phyloP scores from a whole-genome alignment of 139 green algal species.

The Gonium pectorale region DNA sequence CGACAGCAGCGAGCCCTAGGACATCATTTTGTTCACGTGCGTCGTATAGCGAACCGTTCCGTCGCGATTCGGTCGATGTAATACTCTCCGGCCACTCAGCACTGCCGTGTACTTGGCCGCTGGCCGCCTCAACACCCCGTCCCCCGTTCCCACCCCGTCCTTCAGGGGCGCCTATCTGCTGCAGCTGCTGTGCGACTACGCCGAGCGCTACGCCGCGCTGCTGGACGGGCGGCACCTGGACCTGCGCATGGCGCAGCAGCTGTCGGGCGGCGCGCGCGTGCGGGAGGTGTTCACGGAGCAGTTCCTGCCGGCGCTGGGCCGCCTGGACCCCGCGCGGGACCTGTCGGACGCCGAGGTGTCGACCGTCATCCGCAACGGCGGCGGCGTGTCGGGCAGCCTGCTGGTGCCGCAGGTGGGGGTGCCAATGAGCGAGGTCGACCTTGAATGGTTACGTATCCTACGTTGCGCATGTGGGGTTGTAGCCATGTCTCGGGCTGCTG shows the following conservation, averaged over 20 bases:
- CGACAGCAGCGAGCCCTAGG: no score
- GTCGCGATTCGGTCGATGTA: no score
- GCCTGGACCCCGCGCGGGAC: constrained; percentile 71
- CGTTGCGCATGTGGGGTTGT: no score
- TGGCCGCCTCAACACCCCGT: no score
- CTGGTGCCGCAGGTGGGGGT: constrained; percentile 39
- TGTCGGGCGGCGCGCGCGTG: constrained; percentile 21
- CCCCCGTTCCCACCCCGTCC: neutral
- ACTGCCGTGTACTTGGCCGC: no score
- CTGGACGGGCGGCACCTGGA: constrained; percentile 83
- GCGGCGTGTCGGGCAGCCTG: constrained; percentile 77
- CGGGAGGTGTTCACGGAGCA: constrained; percentile 47
- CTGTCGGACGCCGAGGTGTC: constrained; percentile 90
- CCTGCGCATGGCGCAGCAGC: constrained; percentile 43
- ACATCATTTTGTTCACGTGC: no score
- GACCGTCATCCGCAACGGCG: constrained; percentile 95
- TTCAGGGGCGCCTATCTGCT: constrained; percentile 77
- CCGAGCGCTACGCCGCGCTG: constrained; percentile 80
- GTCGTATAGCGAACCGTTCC: no score
- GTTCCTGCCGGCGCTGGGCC: constrained; percentile 11
- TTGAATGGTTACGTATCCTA: no score
- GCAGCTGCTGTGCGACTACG: constrained; percentile 88
- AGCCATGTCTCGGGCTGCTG: no score
- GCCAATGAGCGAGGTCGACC: no score
- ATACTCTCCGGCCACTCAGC: no score